phyloP scores from a whole-genome alignment of 768 basidiomycete species.

The Russula vinacea region DNA sequence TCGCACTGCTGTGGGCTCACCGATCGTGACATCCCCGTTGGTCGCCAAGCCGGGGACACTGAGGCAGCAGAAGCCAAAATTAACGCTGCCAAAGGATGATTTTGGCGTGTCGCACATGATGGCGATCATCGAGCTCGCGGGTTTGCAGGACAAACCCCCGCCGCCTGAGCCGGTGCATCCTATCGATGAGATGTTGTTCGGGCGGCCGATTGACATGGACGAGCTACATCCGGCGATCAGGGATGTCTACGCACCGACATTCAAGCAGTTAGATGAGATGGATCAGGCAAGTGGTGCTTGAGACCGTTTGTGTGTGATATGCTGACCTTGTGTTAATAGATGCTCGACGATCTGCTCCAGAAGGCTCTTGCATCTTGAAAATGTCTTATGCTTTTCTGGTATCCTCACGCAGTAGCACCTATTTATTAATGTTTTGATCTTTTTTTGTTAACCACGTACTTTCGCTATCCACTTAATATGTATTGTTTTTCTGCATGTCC shows the following conservation, averaged over 20 bases:
- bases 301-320: neutral
- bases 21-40: constrained; percentile 19
- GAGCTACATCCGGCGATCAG: constrained; percentile 66
- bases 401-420: constrained; percentile 11
- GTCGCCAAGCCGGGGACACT: constrained; percentile 35
- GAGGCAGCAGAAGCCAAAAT: constrained; percentile 41
- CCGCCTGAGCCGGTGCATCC: constrained; percentile 48
- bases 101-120: constrained; percentile 87
- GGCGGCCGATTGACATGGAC: constrained; percentile 56
- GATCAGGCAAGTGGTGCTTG: constrained; percentile 55
- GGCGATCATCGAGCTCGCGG: constrained; percentile 75
- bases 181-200: constrained; percentile 75
- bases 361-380: constrained; percentile 18
- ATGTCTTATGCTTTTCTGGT: neutral
- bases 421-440: constrained; percentile 13
- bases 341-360: constrained; percentile 33
- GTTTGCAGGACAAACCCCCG: constrained; percentile 38
- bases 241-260: constrained; percentile 66
- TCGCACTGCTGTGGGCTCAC: constrained; percentile 28
- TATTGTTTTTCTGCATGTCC: constrained; percentile 14
- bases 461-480: constrained; percentile 21
- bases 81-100: constrained; percentile 67
- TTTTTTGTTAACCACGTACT: constrained; percentile 6
- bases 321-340: constrained; percentile 25
- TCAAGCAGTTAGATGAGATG: constrained; percentile 75